A percentile compares a stretch with the other conserved stretches of the same genome.
These are phyloP conservation scores for Houttuynia cordata DNA, from an alignment of 164 flowering plant species.

Conservation along the genomic window DNA sequence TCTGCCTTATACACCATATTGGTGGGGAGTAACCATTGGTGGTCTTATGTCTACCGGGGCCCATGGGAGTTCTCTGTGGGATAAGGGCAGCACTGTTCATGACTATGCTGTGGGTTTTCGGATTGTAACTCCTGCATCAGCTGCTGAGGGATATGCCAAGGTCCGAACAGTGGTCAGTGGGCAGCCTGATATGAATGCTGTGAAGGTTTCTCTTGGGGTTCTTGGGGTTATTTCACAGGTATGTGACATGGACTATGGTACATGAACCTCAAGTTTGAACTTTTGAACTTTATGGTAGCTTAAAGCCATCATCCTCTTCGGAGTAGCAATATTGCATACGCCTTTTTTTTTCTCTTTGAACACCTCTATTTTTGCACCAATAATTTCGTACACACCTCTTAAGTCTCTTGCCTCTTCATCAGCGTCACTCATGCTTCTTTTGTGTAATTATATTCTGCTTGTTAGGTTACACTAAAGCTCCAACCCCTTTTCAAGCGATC, in stretches of 20 bases:
- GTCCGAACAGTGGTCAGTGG: constrained; percentile 23
- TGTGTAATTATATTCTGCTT: no score
- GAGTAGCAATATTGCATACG: no score
- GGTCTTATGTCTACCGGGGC: constrained; percentile 64
- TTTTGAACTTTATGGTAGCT: no score
- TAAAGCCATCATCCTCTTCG: no score
- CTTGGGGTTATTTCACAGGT: constrained; percentile 82
- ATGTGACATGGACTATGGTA: not conserved
- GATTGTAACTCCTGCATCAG: constrained; percentile 38
- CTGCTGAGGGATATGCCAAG: constrained; percentile 40
- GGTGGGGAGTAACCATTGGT: constrained; percentile 75
- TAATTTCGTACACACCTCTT: no score
- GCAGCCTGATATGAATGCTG: constrained; percentile 36
- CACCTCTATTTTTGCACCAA: no score
- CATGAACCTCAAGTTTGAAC: no score
- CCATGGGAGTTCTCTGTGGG: constrained; percentile 72
- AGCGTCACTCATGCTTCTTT: no score
- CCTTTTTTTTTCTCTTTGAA: no score
- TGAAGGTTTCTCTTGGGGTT: constrained; percentile 56
- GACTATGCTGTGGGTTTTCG: constrained; percentile 42
- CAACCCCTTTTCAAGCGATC: constrained; percentile 59
- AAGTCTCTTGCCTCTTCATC: no score
- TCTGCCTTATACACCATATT: constrained; percentile 56
- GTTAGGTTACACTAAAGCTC: constrained; percentile 49
- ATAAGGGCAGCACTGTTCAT: constrained; percentile 56